Evolutionary conservation across 108 stramenopile species (phyloP).

Genomic region (Cylindrotheca fusiformis): DNA sequence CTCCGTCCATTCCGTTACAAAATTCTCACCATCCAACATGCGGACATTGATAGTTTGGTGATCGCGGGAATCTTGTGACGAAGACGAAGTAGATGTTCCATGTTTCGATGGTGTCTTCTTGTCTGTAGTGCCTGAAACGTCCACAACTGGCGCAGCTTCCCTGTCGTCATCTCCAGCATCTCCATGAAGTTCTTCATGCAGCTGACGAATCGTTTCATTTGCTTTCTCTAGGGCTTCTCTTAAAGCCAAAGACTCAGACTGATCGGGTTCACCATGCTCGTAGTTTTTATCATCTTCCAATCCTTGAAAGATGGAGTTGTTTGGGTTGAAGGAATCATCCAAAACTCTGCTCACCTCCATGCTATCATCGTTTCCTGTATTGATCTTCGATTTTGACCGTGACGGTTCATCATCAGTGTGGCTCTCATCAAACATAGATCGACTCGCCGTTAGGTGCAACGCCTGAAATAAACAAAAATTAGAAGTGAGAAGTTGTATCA

Average conservation of each 20-base stretch:
- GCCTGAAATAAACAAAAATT: conserved; percentile 3
- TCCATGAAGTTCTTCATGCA: conserved; percentile 29
- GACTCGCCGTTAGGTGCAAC: background rate
- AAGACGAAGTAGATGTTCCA: conserved; percentile 12
- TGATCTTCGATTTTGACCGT: background rate
- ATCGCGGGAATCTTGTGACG: conserved; percentile 27
- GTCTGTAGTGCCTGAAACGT: conserved; percentile 23
- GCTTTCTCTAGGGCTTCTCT: conserved; percentile 58
- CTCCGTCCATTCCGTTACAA: conserved; percentile 78
- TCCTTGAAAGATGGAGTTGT: conserved; percentile 26
- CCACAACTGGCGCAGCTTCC: conserved; percentile 37
- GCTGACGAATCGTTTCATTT: conserved; percentile 48
- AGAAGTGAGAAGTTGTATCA: too few species aligned
- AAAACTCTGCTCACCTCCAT: conserved; percentile 14
- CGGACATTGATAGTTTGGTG: conserved; percentile 63
- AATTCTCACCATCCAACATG: conserved; percentile 84
- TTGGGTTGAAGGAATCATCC: conserved; percentile 13
- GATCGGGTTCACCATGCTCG: conserved; percentile 4
- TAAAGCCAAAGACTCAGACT: conserved; percentile 4
- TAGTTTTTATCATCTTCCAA: conserved; percentile 8
- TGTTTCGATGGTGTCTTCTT: conserved; percentile 7
- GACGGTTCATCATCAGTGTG: background rate
- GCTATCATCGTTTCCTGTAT: background rate
- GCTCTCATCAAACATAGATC: background rate
- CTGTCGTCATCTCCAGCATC: conserved; percentile 24